These are phyloP conservation scores for Globisporangium takayamanum DNA, from an alignment of 352 stramenopile species.

Conservation along the genomic window DNA sequence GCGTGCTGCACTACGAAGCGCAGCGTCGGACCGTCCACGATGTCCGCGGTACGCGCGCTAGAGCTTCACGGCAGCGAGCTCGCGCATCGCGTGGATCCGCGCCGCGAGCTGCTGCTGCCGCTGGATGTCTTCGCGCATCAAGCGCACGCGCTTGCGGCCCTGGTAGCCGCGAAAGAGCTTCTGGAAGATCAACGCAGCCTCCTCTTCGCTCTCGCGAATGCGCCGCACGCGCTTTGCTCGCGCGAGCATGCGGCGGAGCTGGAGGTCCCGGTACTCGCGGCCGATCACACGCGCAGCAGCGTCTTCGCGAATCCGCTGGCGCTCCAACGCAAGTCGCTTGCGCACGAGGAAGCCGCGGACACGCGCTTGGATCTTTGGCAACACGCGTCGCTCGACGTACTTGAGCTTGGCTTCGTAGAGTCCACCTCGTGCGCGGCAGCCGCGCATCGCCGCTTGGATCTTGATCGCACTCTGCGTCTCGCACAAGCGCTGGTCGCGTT, in stretches of 20 bases:
- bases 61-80: conserved; percentile 60
- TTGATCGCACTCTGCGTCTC: conserved; percentile 44
- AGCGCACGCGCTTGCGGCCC: conserved; percentile 31
- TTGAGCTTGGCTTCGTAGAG: conserved; percentile 63
- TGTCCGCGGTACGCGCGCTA: conserved; percentile 70
- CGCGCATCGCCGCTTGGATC: conserved; percentile 81
- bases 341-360: conserved; percentile 72
- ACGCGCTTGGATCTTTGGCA: conserved; percentile 76
- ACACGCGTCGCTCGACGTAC: conserved; percentile 50
- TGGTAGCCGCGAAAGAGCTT: conserved; percentile 68
- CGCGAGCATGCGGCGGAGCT: conserved; percentile 42
- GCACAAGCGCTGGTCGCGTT: conserved; percentile 46
- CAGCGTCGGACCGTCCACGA: conserved; percentile 37
- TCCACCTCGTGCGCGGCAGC: conserved; percentile 66
- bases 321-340: conserved; percentile 30
- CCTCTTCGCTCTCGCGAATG: conserved; percentile 51
- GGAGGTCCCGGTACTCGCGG: conserved; percentile 42
- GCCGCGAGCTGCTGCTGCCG: conserved; percentile 42
- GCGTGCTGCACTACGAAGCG: conserved; percentile 38
- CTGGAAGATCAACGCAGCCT: conserved; percentile 64
- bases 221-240: conserved; percentile 39
- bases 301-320: conserved; percentile 22
- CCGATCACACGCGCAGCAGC: conserved; percentile 34
- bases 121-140: conserved; percentile 37
- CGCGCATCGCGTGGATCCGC: conserved; percentile 44